phyloP scores from a whole-genome alignment of 305 asterid species.

The Fraxinus latifolia region DNA sequence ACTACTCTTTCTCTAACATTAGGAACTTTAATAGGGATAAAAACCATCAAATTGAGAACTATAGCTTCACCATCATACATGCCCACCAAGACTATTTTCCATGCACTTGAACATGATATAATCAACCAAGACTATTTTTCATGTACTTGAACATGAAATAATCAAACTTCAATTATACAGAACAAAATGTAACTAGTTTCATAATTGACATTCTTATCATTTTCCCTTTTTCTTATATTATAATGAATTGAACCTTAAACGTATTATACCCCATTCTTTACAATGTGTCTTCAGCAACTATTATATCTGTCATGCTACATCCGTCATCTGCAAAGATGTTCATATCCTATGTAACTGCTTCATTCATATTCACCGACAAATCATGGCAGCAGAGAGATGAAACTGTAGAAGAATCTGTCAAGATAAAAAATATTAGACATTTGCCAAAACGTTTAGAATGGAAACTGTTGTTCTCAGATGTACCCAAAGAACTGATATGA shows the following conservation, averaged over 20 bases:
- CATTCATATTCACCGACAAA: conserved; percentile 23
- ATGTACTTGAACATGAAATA: conserved; percentile 26
- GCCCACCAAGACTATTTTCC: background rate
- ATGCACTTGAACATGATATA: conserved; percentile 20
- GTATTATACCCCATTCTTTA: conserved; percentile 52
- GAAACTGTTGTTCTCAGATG: background rate
- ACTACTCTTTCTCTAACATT: background rate
- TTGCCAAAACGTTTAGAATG: background rate
- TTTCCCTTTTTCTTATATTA: conserved; percentile 36
- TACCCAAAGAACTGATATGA: background rate
- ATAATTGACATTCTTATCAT: conserved; percentile 33
- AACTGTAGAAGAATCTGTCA: background rate
- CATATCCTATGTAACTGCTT: conserved; percentile 15
- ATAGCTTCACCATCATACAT: background rate
- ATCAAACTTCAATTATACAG: conserved; percentile 40
- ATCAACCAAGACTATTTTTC: conserved; percentile 1
- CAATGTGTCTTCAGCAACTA: conserved; percentile 61
- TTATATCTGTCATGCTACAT: conserved; percentile 30
- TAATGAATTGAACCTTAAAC: conserved; percentile 41
- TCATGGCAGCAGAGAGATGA: conserved; percentile 20
- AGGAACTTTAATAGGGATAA: background rate
- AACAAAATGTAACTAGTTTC: conserved; percentile 30
- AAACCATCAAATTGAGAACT: background rate
- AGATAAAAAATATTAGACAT: background rate
- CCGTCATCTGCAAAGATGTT: conserved; percentile 30